Evolutionary conservation across 352 stramenopile species (phyloP), one percentile per base, ranked within the genome.

Genomic region (Poterioochromonas sp.): DNA sequence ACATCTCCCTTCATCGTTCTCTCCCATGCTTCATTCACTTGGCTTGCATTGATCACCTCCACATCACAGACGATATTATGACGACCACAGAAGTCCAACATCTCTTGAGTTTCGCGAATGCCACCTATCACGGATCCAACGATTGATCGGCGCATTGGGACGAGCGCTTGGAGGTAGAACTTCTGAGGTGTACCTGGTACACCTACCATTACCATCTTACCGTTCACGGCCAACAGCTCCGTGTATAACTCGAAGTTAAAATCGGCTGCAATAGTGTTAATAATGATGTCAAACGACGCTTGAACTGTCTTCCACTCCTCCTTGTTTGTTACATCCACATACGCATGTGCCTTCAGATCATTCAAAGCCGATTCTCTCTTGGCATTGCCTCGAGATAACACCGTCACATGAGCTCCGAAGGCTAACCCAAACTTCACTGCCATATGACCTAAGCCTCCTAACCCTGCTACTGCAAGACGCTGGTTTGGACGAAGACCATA

Each of bases 401-500:
- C 86, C 26, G 89, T 87, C 0, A 92, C 85, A 34, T 88, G 84
- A 73, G 84, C 86, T 71, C 88, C 86, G 53, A 93, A 83, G 12
- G 87, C 89, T n/a, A 86, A 83, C 26, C 82, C 85, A 65, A 93
- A 89, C 80, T 94, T 91, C 63, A 94, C 83, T 18, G 77, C 89
- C 68, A 94, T 80, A 82, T 94, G 90, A 35, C 89, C 89, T 2
- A 94, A 82, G 8, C 90, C 90, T 29, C 90, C 90, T 76, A 93
- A 88, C 29, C 90, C 90, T 3, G 90, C 81, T 20, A 94, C 82
- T 12, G 83, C 89, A 0, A 94, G 83, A 12, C 83, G 86, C 69
- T 87, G 79, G 1, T 77, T 41, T 34, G 83, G 81, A 79, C 88
- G 80, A 0, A 83, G 84, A 35, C 84, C 84, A 70, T 85, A 88